Evolutionary conservation across 805 yeast genomes (phyloP).

Genomic region (Candida dendrica): DNA sequence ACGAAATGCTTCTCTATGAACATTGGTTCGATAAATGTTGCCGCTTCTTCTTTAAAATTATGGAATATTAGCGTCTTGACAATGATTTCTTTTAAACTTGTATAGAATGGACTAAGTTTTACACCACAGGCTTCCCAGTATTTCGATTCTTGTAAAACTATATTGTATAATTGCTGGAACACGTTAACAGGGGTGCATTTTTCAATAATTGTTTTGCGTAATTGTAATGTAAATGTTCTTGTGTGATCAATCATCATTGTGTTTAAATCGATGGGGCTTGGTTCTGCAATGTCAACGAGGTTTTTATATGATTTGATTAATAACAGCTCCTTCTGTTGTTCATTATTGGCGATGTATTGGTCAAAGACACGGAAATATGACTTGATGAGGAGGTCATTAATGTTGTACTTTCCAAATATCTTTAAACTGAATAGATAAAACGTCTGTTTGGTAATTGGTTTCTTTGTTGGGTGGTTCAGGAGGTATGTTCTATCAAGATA

Average conservation of each 20-base stretch:
- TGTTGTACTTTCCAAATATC: neutral
- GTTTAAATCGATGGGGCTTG: neutral
- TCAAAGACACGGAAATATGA: conserved; percentile 3
- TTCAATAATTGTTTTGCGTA: neutral
- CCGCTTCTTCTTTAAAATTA: conserved; percentile 3
- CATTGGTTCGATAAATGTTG: conserved; percentile 6
- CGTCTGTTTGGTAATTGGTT: conserved; percentile 6
- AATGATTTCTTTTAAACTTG: neutral
- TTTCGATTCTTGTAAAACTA: conserved; percentile 4
- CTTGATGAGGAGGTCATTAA: conserved; percentile 4
- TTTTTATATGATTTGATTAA: neutral
- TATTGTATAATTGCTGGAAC: conserved; percentile 1
- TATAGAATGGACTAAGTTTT: neutral
- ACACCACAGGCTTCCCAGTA: conserved; percentile 8
- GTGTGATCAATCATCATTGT: neutral
- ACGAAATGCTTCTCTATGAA: conserved; percentile 5
- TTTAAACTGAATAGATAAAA: neutral
- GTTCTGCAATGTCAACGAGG: neutral
- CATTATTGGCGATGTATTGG: neutral
- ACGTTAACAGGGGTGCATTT: neutral
- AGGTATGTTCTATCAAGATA: conserved; percentile 20
- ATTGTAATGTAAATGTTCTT: neutral
- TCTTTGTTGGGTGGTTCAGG: conserved; percentile 17
- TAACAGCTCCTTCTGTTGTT: neutral
- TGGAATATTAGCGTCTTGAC: conserved; percentile 5